These are phyloP conservation scores for Balansia obtecta DNA, from an alignment of 2,329 filamentous ascomycete genomes.

Conservation along the genomic window DNA sequence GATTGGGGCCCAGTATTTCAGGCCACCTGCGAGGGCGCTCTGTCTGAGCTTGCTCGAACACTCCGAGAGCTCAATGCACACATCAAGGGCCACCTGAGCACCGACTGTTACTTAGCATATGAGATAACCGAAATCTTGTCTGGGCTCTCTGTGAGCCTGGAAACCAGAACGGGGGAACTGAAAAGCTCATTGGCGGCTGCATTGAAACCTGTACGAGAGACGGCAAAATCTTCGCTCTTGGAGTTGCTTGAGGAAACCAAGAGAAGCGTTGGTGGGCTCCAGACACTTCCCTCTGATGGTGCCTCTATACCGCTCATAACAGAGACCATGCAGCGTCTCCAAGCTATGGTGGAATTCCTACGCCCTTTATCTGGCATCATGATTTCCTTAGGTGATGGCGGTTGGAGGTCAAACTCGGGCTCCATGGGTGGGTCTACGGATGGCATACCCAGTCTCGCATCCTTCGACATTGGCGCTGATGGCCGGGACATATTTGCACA, in stretches of 20 bases:
- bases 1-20: constrained; percentile 75
- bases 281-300: constrained; percentile 64
- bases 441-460: constrained; percentile 56
- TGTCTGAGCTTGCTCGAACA: constrained; percentile 75
- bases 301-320: constrained; percentile 64
- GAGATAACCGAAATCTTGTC: constrained; percentile 90
- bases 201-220: constrained; percentile 81
- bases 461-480: constrained; percentile 81
- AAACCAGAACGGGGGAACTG: constrained; percentile 72
- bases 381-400: constrained; percentile 83
- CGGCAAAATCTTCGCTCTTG: constrained; percentile 72
- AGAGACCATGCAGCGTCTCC: constrained; percentile 76
- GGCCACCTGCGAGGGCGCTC: constrained; percentile 62
- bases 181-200: constrained; percentile 75
- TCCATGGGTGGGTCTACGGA: constrained; percentile 45
- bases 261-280: constrained; percentile 51
- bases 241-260: constrained; percentile 77
- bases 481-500: constrained; percentile 78
- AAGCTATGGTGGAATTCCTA: constrained; percentile 78
- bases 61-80: constrained; percentile 81
- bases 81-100: constrained; percentile 73
- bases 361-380: constrained; percentile 80
- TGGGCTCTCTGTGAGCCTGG: constrained; percentile 64
- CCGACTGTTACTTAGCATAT: constrained; percentile 89
- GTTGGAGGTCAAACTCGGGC: constrained; percentile 55